Percentiles rank a stretch among this genome's conserved stretches.
These are phyloP conservation scores for Bacidia rubella DNA, from an alignment of 495 filamentous ascomycete species.

Conservation along the genomic window DNA sequence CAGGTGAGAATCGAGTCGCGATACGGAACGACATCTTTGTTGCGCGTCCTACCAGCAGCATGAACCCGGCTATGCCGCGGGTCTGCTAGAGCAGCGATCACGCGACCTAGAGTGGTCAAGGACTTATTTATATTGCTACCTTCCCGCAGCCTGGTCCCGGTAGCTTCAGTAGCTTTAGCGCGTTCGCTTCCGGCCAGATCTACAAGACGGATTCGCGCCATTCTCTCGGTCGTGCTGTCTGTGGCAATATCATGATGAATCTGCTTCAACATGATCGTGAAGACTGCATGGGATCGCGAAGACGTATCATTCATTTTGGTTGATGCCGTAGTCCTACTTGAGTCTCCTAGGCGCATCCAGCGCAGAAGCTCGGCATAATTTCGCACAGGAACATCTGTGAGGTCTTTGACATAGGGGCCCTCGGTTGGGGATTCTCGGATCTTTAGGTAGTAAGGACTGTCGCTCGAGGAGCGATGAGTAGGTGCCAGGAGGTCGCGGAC, in stretches of 20 bases:
- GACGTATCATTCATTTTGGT: conserved; percentile 99
- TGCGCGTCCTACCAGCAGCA: conserved; percentile 32
- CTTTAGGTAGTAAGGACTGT: conserved; percentile 83
- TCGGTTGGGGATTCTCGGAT: conserved; percentile 91
- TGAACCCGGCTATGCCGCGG: conserved; percentile 43
- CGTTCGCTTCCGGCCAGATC: conserved; percentile 92
- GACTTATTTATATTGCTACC: conserved; percentile 99
- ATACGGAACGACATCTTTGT: conserved; percentile 73
- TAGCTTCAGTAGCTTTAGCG: conserved; percentile 91
- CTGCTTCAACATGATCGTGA: conserved; percentile 94
- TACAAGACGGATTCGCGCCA: conserved; percentile 84
- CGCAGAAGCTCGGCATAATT: conserved; percentile 72
- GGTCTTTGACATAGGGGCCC: conserved; percentile 93
- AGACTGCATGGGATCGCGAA: conserved; percentile 87
- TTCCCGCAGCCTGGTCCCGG: conserved; percentile 77
- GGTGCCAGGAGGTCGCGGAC: conserved; percentile 87
- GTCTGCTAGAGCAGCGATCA: conserved; percentile 93
- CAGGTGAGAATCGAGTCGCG: conserved; percentile 96
- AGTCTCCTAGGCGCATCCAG: conserved; percentile 81
- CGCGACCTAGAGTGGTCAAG: conserved; percentile 83
- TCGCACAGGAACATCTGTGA: conserved; percentile 82
- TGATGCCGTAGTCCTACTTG: conserved; percentile 77
- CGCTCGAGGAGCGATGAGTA: conserved; percentile 33
- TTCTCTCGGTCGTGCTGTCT: conserved; percentile 89
- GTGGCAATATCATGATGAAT: conserved; percentile 89